These are phyloP conservation scores for Otatea glauca DNA, from an alignment of 176 grass and related monocot genomes.

Conservation along the genomic window DNA sequence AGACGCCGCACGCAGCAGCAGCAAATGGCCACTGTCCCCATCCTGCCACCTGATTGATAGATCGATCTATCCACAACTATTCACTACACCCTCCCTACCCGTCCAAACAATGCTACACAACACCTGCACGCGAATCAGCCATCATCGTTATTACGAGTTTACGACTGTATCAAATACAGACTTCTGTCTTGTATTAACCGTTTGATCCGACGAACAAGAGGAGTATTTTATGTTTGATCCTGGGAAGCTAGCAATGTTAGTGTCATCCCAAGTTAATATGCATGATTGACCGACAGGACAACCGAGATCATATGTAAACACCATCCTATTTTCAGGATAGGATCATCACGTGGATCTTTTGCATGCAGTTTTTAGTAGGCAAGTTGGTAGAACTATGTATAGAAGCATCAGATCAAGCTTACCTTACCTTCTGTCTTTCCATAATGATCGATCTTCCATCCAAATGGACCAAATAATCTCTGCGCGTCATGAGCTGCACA, in stretches of 20 bases:
- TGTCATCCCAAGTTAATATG: background rate
- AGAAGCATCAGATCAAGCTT: background rate
- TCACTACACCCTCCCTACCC: slow-evolving; percentile 7
- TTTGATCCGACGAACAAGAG: background rate
- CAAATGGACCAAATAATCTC: background rate
- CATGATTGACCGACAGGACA: background rate
- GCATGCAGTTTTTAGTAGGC: background rate
- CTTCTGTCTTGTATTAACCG: background rate
- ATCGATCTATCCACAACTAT: slow-evolving; percentile 40
- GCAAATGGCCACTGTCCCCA: slow-evolving; percentile 36
- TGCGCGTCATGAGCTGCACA: background rate
- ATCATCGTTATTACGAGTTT: too few species aligned
- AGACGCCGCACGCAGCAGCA: slow-evolving; percentile 53
- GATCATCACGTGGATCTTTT: background rate
- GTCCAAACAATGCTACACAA: background rate
- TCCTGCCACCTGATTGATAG: slow-evolving; percentile 25
- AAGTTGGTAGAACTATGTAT: background rate
- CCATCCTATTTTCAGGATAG: background rate
- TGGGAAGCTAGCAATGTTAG: background rate
- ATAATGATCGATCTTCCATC: background rate
- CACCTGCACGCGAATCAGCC: background rate
- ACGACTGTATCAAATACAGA: background rate
- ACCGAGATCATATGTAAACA: background rate
- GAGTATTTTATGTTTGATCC: background rate
- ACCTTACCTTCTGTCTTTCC: background rate